phyloP scores from a whole-genome alignment of 1,284 basidiomycete genomes.

The Microstroma glucosiphilum region DNA sequence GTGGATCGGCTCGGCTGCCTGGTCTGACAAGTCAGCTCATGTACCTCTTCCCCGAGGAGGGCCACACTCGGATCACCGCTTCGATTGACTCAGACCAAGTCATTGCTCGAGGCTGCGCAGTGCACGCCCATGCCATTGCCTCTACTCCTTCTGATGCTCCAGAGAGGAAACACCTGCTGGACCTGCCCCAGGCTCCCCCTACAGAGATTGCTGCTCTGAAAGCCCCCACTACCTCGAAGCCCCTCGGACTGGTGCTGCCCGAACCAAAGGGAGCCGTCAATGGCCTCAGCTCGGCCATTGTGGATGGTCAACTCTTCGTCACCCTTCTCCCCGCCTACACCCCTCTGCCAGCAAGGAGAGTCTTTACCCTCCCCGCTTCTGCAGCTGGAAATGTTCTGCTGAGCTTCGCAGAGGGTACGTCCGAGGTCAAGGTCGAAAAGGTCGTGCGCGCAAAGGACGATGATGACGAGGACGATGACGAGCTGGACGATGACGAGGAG shows the following conservation, averaged over 20 bases:
- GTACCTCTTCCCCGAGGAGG: constrained; percentile 65
- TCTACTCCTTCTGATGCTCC: constrained; percentile 25
- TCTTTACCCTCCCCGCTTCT: constrained; percentile 57
- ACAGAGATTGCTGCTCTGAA: constrained; percentile 51
- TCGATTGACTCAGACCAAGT: constrained; percentile 79
- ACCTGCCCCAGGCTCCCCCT: constrained; percentile 37
- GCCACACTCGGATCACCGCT: constrained; percentile 55
- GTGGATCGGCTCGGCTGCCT: constrained; percentile 77
- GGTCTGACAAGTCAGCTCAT: constrained; percentile 72
- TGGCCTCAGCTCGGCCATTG: constrained; percentile 55
- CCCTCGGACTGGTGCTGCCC: constrained; percentile 76
- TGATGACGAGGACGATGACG: constrained; percentile 53
- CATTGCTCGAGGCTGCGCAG: constrained; percentile 77
- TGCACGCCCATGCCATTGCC: constrained; percentile 63
- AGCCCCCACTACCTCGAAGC: constrained; percentile 47
- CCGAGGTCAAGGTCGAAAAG: constrained; percentile 67
- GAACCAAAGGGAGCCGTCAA: constrained; percentile 50
- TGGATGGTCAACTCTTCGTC: constrained; percentile 48
- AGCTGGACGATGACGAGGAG: constrained; percentile 52
- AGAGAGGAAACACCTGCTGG: constrained; percentile 31
- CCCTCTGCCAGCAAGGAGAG: constrained; percentile 69
- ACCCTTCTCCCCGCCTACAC: constrained; percentile 49
- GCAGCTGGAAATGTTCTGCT: constrained; percentile 60
- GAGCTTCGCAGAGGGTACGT: constrained; percentile 81
- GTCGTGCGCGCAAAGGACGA: constrained; percentile 20